Evolutionary conservation across 805 yeast genomes (phyloP).

Genomic region (Saccharomycopsis sp.): DNA sequence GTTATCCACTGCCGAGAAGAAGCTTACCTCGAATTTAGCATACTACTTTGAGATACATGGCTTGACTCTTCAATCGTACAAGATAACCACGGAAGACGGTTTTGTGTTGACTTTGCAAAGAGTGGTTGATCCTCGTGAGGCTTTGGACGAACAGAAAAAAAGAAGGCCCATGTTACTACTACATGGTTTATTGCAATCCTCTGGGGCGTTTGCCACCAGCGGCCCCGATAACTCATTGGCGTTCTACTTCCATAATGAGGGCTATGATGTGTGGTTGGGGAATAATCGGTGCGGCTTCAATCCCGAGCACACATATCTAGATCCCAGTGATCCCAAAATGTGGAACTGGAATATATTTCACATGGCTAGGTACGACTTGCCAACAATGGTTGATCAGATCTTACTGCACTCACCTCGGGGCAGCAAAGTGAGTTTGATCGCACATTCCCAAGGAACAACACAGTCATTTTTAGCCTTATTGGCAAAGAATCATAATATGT

Average conservation of each 20-base stretch:
- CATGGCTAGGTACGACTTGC: constrained; percentile 70
- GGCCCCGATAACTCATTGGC: constrained; percentile 71
- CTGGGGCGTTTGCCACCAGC: constrained; percentile 77
- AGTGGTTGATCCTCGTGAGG: constrained; percentile 39
- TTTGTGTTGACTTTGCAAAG: constrained; percentile 50
- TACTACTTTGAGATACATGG: constrained; percentile 62
- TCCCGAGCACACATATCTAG: constrained; percentile 50
- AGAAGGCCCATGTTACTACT: constrained; percentile 62
- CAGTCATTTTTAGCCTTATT: constrained; percentile 68
- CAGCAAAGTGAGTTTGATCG: constrained; percentile 50
- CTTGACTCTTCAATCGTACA: constrained; percentile 48
- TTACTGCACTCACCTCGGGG: constrained; percentile 29
- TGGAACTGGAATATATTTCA: constrained; percentile 95
- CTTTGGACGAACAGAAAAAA: constrained; percentile 19
- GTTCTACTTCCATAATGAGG: constrained; percentile 40
- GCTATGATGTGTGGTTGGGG: constrained; percentile 87
- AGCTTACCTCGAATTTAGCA: constrained; percentile 43
- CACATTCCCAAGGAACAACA: constrained; percentile 93
- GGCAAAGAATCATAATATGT: background rate
- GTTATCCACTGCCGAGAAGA: constrained; percentile 26
- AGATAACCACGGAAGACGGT: constrained; percentile 71
- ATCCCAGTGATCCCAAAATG: constrained; percentile 40
- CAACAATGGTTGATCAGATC: constrained; percentile 60
- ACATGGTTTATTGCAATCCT: constrained; percentile 83
- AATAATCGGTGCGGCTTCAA: constrained; percentile 83